Percentiles rank a stretch among this genome's conserved stretches.
phyloP scores from a whole-genome alignment of 352 stramenopile genomes.

The Elongisporangium undulatum region DNA sequence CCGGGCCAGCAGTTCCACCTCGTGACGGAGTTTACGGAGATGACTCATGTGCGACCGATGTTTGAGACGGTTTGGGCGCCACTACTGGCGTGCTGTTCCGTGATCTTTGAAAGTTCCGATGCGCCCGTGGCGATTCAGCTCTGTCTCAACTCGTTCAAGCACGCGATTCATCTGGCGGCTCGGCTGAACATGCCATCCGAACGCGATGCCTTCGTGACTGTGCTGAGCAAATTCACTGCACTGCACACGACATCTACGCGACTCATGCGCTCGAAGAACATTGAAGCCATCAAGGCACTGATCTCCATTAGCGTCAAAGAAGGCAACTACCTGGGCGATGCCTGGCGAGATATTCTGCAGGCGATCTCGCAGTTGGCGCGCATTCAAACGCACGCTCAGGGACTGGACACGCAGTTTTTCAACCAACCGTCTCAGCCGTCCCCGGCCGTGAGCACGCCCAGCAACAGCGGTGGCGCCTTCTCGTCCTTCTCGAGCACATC shows the following conservation, averaged over 20 bases:
- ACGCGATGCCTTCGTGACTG: constrained; percentile 95
- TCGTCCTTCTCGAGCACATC: constrained; percentile 8
- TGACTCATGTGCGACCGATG: constrained; percentile 92
- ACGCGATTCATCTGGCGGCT: constrained; percentile 90
- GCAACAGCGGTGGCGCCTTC: constrained; percentile 22
- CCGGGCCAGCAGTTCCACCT: constrained; percentile 47
- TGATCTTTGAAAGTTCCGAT: constrained; percentile 95
- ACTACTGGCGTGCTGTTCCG: constrained; percentile 94
- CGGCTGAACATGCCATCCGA: constrained; percentile 90
- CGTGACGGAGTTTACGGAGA: constrained; percentile 63
- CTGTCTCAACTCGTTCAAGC: constrained; percentile 94
- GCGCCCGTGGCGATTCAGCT: constrained; percentile 91
- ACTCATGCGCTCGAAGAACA: constrained; percentile 96
- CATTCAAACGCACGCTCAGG: constrained; percentile 94
- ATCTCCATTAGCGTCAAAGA: constrained; percentile 97
- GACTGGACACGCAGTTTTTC: constrained; percentile 87
- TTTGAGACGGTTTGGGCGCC: constrained; percentile 99
- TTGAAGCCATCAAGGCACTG: constrained; percentile 96
- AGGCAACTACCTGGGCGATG: constrained; percentile 95
- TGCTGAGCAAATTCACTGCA: constrained; percentile 95
- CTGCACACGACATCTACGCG: constrained; percentile 90
- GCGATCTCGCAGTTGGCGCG: constrained; percentile 97
- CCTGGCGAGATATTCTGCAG: constrained; percentile 95
- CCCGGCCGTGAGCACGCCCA: constrained; percentile 21
- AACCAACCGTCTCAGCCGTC: constrained; percentile 26